Evolutionary conservation across 2,329 filamentous ascomycete species (phyloP).

Genomic region (Sporothrix variecibatus): DNA sequence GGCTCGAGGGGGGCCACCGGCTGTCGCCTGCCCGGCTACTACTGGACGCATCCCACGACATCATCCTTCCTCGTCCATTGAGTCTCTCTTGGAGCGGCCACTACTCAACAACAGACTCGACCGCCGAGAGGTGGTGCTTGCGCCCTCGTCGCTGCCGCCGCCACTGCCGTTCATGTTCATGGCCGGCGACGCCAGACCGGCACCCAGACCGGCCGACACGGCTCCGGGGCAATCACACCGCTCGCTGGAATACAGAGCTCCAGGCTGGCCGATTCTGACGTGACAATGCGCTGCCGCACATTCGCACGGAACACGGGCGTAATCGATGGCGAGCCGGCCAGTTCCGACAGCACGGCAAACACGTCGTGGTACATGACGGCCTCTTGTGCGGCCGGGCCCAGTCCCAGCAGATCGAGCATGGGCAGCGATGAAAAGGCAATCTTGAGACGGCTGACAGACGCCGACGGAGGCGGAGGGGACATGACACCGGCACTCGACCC

Average conservation of each 20-base stretch:
- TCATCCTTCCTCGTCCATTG: neutral
- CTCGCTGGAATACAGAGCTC: constrained; percentile 30
- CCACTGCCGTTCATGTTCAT: neutral
- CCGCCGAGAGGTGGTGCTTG: constrained; percentile 12
- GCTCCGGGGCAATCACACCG: constrained; percentile 19
- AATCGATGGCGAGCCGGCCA: constrained; percentile 46
- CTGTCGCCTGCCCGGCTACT: neutral
- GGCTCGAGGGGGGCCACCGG: neutral
- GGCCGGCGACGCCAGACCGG: constrained; percentile 26
- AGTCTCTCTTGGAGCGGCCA: constrained; percentile 6
- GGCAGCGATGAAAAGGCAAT: constrained; percentile 45
- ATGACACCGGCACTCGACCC: constrained; percentile 31
- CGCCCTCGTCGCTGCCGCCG: neutral
- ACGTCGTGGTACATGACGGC: constrained; percentile 52
- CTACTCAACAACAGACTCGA: constrained; percentile 23
- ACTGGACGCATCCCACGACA: neutral
- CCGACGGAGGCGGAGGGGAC: constrained; percentile 21
- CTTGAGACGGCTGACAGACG: constrained; percentile 37
- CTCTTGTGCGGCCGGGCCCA: constrained; percentile 40
- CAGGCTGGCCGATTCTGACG: constrained; percentile 31
- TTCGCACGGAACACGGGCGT: constrained; percentile 48
- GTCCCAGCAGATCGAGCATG: constrained; percentile 50
- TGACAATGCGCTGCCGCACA: constrained; percentile 44
- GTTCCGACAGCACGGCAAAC: constrained; percentile 56
- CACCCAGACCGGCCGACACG: constrained; percentile 24